Evolutionary conservation across 225 moss, liverwort and hornwort species (phyloP).

Genomic region (Bryum argenteum): DNA sequence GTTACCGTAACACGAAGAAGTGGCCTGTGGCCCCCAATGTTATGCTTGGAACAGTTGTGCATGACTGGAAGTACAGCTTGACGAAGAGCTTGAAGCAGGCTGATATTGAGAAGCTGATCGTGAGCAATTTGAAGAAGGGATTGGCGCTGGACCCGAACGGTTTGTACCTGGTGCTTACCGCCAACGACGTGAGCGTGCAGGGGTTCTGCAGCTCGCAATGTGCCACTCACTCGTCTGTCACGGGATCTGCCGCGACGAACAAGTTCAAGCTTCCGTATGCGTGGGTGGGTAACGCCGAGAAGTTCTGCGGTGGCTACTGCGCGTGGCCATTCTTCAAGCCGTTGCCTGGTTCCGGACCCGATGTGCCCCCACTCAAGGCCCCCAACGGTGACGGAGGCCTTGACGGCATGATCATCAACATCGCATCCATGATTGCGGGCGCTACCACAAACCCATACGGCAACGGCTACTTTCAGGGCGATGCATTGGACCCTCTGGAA

Average conservation of each 20-base stretch:
- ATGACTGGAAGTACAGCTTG: slow-evolving; percentile 37
- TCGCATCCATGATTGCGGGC: slow-evolving; percentile 47
- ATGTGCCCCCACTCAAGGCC: slow-evolving; percentile 37
- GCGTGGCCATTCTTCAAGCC: slow-evolving; percentile 60
- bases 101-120: slow-evolving; percentile 31
- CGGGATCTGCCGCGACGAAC: slow-evolving; percentile 19
- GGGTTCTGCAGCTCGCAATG: slow-evolving; percentile 59
- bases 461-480: slow-evolving; percentile 49
- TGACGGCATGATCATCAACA: slow-evolving; percentile 58
- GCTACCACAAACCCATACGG: slow-evolving; percentile 46
- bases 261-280: slow-evolving; percentile 37
- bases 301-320: slow-evolving; percentile 53
- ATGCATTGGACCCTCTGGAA: slow-evolving; percentile 36
- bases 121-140: slow-evolving; percentile 33
- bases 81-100: slow-evolving; percentile 32
- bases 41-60: slow-evolving; percentile 7
- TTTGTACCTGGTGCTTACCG: slow-evolving; percentile 48
- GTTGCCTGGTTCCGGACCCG: slow-evolving; percentile 30
- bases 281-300: slow-evolving; percentile 50
- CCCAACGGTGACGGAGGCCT: slow-evolving; percentile 50
- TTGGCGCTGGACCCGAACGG: slow-evolving; percentile 35
- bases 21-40: slow-evolving; percentile 40
- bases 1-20: slow-evolving; percentile 22
- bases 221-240: slow-evolving; percentile 39
- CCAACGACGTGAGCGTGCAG: slow-evolving; percentile 42